These are phyloP conservation scores for Nemania diffusa DNA, from an alignment of 2,329 filamentous ascomycete genomes.

Conservation along the genomic window DNA sequence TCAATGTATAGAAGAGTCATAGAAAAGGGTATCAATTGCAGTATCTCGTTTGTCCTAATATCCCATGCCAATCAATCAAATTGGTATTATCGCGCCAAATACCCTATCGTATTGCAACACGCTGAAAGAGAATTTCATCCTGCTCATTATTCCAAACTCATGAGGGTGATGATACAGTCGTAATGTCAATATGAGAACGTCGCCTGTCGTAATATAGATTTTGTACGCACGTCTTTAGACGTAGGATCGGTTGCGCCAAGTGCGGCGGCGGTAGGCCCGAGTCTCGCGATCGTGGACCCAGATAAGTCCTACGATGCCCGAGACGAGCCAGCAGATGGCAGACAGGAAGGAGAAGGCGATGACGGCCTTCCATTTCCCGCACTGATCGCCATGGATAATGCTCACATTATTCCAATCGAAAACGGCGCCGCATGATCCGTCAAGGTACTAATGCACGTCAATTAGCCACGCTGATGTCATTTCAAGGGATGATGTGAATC, in stretches of 20 bases:
- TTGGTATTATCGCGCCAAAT: neutral
- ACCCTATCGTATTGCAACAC: neutral
- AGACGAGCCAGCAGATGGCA: conserved; percentile 76
- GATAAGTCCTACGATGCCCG: conserved; percentile 66
- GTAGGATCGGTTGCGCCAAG: conserved; percentile 41
- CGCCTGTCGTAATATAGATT: neutral
- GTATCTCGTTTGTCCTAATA: neutral
- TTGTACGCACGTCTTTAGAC: conserved; percentile 38
- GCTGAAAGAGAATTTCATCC: neutral
- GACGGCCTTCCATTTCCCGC: conserved; percentile 75
- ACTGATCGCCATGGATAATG: conserved; percentile 61
- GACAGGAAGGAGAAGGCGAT: conserved; percentile 79
- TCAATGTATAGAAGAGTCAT: neutral
- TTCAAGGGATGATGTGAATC: neutral
- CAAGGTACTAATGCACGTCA: conserved; percentile 19
- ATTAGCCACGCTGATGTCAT: conserved; percentile 1
- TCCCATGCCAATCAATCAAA: conserved; percentile 12
- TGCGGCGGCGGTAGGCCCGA: conserved; percentile 47
- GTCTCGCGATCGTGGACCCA: conserved; percentile 60
- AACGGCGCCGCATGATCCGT: conserved; percentile 63
- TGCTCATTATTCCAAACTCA: neutral
- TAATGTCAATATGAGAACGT: neutral
- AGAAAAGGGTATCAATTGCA: conserved; percentile 32
- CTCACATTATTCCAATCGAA: conserved; percentile 70
- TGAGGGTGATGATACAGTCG: too few relatives aligned